A percentile compares a stretch with the other conserved stretches of the same genome.
Evolutionary conservation across 1,284 basidiomycete genomes (phyloP).

Genomic region (Moniliophthora roreri): DNA sequence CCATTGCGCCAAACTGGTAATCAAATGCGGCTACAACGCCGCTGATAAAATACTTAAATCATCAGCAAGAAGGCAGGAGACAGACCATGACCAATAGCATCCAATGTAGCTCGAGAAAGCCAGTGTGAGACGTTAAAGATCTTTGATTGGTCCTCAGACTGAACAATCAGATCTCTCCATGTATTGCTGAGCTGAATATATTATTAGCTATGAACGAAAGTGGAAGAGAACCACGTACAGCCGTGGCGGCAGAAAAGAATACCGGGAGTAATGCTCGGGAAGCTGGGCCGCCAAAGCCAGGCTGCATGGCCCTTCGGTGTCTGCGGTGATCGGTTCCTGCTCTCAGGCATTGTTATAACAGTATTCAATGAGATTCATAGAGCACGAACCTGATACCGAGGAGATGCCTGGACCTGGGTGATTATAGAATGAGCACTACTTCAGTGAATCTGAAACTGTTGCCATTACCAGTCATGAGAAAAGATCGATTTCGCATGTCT

Average conservation of each 20-base stretch:
- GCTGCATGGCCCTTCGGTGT: conserved; percentile 19
- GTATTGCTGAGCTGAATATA: conserved; percentile 2
- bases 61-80: too few species aligned
- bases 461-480: conserved; percentile 2
- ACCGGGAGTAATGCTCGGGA: conserved; percentile 13
- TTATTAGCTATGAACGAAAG: neutral
- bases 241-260: conserved; percentile 8
- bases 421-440: neutral
- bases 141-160: conserved; percentile 30
- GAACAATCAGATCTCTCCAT: conserved; percentile 9
- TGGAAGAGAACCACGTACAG: neutral
- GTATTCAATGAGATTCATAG: neutral
- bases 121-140: conserved; percentile 41
- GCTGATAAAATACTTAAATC: neutral
- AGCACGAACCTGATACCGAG: conserved; percentile 4
- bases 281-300: conserved; percentile 18
- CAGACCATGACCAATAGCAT: conserved; percentile 45
- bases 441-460: neutral
- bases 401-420: neutral
- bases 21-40: conserved; percentile 10
- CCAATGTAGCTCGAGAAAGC: conserved; percentile 41
- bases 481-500: neutral
- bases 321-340: conserved; percentile 18
- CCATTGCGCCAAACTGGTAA: conserved; percentile 13
- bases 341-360: neutral